These are phyloP conservation scores for Schrenkiella parvula DNA, from an alignment of 345 rosid genomes.

Conservation along the genomic window DNA sequence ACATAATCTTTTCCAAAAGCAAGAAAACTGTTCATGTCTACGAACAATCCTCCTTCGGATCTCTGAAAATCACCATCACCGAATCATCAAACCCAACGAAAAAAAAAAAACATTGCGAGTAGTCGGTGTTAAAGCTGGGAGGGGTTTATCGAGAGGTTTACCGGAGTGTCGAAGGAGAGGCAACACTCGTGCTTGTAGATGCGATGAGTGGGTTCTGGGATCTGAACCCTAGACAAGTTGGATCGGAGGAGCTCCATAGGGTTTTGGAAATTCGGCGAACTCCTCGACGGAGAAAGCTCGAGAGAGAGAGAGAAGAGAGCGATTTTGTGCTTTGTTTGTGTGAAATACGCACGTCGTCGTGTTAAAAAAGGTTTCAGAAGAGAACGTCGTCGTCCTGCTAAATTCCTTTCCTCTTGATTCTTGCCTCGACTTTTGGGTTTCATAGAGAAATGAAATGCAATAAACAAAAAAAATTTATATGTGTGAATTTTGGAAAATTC, in stretches of 20 bases:
- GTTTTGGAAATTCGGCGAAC: constrained; percentile 1
- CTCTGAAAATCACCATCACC: constrained; percentile 50
- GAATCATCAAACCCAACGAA: background rate
- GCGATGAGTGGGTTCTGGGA: constrained; percentile 97
- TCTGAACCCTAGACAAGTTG: constrained; percentile 91
- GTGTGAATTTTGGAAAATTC: background rate
- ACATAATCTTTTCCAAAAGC: constrained; percentile 91
- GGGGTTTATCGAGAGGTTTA: constrained; percentile 24
- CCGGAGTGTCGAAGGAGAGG: constrained; percentile 92
- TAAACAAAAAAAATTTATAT: background rate
- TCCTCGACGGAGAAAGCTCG: background rate
- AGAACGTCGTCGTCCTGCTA: constrained; percentile 25
- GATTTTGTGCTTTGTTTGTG: background rate
- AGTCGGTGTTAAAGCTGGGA: too few species aligned
- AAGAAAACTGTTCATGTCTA: constrained; percentile 86
- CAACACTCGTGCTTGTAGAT: constrained; percentile 98
- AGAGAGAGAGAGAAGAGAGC: background rate
- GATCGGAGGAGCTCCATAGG: constrained; percentile 93
- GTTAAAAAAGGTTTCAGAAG: background rate
- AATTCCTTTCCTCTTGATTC: constrained; percentile 12
- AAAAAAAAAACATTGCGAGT: too few species aligned
- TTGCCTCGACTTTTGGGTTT: constrained; percentile 27
- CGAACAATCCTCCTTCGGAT: constrained; percentile 85
- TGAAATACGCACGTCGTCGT: constrained; percentile 1
- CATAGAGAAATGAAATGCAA: background rate